Evolutionary conservation across 75 land plant species (phyloP).

Genomic region (Pinus taeda): DNA sequence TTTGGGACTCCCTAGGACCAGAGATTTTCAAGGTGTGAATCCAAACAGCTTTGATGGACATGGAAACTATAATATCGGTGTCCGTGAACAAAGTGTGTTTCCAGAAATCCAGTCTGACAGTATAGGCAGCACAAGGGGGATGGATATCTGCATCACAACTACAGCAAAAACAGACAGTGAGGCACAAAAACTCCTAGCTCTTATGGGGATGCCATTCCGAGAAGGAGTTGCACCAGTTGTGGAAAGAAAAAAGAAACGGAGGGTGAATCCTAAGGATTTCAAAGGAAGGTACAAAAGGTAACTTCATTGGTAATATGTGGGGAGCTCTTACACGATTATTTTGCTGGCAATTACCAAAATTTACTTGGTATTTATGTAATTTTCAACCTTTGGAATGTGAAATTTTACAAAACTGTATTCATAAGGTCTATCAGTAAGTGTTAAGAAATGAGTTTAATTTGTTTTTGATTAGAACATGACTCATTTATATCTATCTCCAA

Average conservation of each 20-base stretch:
- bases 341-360: too few species aligned
- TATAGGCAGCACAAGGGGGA: constrained; percentile 71
- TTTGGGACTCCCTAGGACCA: constrained; percentile 82
- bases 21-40: constrained; percentile 88
- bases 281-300: too few species aligned
- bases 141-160: constrained; percentile 86
- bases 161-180: constrained; percentile 80
- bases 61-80: constrained; percentile 87
- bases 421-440: too few species aligned
- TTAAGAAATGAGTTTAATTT: neutral
- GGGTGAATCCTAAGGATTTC: too few species aligned
- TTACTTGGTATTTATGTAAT: too few species aligned
- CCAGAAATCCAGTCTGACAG: constrained; percentile 80
- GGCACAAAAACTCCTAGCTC: constrained; percentile 61
- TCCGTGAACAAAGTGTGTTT: constrained; percentile 81
- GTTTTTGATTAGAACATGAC: neutral
- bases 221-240: constrained; percentile 17
- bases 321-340: too few species aligned
- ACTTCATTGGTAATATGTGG: too few species aligned
- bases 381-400: too few species aligned
- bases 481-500: neutral
- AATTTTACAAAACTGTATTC: too few species aligned
- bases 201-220: constrained; percentile 92
- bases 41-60: constrained; percentile 93
- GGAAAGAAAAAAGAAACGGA: neutral